phyloP scores from a whole-genome alignment of 2,329 filamentous ascomycete species.

The Fusarium euwallaceae region DNA sequence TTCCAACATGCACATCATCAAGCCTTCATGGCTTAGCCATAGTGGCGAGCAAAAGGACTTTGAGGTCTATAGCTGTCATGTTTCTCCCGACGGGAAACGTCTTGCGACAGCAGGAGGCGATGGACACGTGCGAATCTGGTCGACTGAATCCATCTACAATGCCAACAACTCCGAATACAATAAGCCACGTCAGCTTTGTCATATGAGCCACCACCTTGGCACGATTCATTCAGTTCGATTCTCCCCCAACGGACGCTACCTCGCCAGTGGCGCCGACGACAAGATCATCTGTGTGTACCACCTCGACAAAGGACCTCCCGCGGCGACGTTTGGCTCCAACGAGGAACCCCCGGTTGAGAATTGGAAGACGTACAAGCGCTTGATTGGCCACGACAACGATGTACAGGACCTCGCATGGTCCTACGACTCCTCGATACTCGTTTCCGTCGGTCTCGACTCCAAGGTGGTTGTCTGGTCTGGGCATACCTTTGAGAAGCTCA shows the following conservation, averaged over 20 bases:
- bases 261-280: conserved; percentile 97
- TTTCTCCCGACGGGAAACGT: conserved; percentile 92
- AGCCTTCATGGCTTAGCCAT: conserved; percentile 96
- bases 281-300: conserved; percentile 99
- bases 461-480: conserved; percentile 99
- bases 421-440: conserved; percentile 92
- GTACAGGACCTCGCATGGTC: conserved; percentile 99
- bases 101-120: conserved; percentile 96
- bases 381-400: conserved; percentile 98
- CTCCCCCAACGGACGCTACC: conserved; percentile 92
- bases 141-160: conserved; percentile 91
- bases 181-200: conserved; percentile 92
- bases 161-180: conserved; percentile 78
- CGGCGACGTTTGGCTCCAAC: conserved; percentile 87
- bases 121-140: conserved; percentile 98
- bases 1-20: conserved; percentile 82
- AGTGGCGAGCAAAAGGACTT: conserved; percentile 98
- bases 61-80: conserved; percentile 97
- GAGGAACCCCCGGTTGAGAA: conserved; percentile 96
- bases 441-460: conserved; percentile 96
- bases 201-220: conserved; percentile 98
- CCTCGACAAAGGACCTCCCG: conserved; percentile 84
- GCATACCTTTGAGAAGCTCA: conserved; percentile 97
- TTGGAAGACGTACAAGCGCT: conserved; percentile 93
- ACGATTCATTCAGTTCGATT: conserved; percentile 98